Evolutionary conservation across 2,329 filamentous ascomycete species (phyloP).

Genomic region (Trichoderma harzianum): DNA sequence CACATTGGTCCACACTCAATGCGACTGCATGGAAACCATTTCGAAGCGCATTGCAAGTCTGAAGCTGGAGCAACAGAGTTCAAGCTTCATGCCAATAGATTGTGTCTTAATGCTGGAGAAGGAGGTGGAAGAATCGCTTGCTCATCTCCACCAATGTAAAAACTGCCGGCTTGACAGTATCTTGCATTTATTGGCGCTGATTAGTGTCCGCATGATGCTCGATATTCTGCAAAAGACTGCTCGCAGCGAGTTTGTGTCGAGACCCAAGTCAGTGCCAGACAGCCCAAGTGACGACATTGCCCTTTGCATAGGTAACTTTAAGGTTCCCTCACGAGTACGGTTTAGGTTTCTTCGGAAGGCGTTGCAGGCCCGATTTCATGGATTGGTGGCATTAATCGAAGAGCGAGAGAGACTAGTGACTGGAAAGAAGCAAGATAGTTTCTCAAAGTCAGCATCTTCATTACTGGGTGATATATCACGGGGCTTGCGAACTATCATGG

Average conservation of each 20-base stretch:
- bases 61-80: neutral
- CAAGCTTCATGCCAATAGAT: neutral
- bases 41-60: neutral
- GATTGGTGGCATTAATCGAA: neutral
- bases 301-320: slow-evolving; percentile 6
- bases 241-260: slow-evolving; percentile 1
- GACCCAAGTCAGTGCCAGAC: neutral
- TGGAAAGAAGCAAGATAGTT: neutral
- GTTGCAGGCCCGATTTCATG: slow-evolving; percentile 10
- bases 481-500: slow-evolving; percentile 9
- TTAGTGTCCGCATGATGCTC: slow-evolving; percentile 14
- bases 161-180: neutral
- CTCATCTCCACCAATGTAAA: neutral
- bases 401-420: neutral
- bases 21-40: neutral
- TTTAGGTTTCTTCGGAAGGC: slow-evolving; percentile 2
- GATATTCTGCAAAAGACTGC: slow-evolving; percentile 14
- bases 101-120: slow-evolving; percentile 6
- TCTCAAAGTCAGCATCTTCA: neutral
- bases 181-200: neutral
- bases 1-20: neutral
- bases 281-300: neutral
- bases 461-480: slow-evolving; percentile 5
- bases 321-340: neutral
- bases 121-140: slow-evolving; percentile 7